Percentiles rank a stretch among this genome's conserved stretches.
phyloP scores from a whole-genome alignment of 179 eudicot species.

The Beta corolliflora region DNA sequence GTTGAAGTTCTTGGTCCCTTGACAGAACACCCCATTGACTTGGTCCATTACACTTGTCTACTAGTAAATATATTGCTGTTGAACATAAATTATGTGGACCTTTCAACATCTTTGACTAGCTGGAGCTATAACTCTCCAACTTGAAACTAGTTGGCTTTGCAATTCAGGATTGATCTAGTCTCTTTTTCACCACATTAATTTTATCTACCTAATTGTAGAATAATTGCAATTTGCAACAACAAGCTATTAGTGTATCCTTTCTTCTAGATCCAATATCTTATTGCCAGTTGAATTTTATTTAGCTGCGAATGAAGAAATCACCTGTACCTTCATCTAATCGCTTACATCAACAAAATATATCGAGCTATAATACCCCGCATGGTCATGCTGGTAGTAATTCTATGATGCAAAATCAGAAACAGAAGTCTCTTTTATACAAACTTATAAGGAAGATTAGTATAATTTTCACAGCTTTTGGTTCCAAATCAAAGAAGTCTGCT shows the following conservation, averaged over 20 bases:
- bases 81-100: background rate
- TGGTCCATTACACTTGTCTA: background rate
- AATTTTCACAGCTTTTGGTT: slow-evolving; percentile 32
- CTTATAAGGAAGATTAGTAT: slow-evolving; percentile 34
- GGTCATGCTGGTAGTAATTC: slow-evolving; percentile 12
- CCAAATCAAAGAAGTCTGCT: slow-evolving; percentile 22
- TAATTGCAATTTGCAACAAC: slow-evolving; percentile 15
- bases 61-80: background rate
- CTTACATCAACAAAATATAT: slow-evolving; percentile 4
- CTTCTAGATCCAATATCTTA: slow-evolving; percentile 11
- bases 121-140: background rate
- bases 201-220: background rate
- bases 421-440: slow-evolving; percentile 21
- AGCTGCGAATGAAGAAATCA: slow-evolving; percentile 37
- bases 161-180: slow-evolving; percentile 15
- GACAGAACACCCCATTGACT: slow-evolving; percentile 15
- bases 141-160: background rate
- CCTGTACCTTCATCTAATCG: slow-evolving; percentile 17
- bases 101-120: slow-evolving; percentile 18
- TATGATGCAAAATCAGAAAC: slow-evolving; percentile 24
- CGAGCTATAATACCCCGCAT: slow-evolving; percentile 9
- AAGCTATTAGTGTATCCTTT: background rate
- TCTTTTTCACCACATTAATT: background rate
- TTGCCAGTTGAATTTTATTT: background rate
- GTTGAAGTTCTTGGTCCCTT: slow-evolving; percentile 6